Conservation (phyloP, 192 early-diverging fungal species). For the Chytriomyces sp. region DNA sequence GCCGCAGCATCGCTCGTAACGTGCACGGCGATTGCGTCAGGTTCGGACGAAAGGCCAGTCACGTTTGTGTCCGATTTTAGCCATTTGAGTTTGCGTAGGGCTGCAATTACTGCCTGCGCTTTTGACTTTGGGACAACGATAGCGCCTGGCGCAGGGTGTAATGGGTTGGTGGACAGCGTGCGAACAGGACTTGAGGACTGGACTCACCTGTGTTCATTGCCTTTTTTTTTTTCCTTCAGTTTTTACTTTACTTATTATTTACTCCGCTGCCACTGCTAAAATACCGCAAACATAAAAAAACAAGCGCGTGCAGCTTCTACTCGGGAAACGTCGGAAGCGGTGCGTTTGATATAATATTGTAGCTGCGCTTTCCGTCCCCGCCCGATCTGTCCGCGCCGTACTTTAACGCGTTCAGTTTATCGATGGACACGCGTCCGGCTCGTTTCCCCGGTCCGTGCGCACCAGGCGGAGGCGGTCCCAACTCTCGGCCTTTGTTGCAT, state of each 20-base stretch:
- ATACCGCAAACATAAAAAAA: too few relatives aligned
- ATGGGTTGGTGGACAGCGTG: not conserved
- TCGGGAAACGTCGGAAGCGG: slow-evolving; percentile 1
- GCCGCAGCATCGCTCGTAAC: not conserved
- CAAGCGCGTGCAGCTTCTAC: not conserved
- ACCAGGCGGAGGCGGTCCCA: slow-evolving; percentile 13
- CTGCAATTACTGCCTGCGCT: not conserved
- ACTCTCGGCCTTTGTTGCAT: not conserved
- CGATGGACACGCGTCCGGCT: slow-evolving; percentile 48
- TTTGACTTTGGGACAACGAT: not conserved
- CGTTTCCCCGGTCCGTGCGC: not conserved
- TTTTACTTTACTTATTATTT: too few relatives aligned
- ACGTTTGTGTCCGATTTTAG: not conserved
- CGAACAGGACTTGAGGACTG: not conserved
- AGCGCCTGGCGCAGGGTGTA: not conserved
- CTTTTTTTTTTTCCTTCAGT: too few relatives aligned
- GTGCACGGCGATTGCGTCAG: not conserved
- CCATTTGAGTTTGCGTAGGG: not conserved
- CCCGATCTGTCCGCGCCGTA: slow-evolving; percentile 10
- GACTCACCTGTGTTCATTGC: too few relatives aligned
- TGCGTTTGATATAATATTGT: slow-evolving; percentile 49
- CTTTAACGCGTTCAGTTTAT: slow-evolving; percentile 44
- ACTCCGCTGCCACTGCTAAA: too few relatives aligned
- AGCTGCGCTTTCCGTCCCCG: slow-evolving; percentile 36
- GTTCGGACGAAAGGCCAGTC: not conserved